Conservation (phyloP, 2,329 filamentous ascomycete species). For the Ophiocordyceps sinensis region DNA sequence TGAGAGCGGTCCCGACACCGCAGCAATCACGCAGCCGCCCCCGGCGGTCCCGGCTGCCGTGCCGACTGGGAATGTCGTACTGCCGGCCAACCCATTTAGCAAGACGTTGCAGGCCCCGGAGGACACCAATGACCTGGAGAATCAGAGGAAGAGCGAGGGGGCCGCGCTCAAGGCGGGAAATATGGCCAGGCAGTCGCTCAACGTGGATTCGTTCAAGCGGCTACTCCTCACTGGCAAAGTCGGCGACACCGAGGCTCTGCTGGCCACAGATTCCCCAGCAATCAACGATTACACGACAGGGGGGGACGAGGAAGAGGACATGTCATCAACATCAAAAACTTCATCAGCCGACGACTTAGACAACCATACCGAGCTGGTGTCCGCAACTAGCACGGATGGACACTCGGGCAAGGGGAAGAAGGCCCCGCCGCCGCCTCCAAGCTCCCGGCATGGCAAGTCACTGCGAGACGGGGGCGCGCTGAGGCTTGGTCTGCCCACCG, state of each 20-base stretch:
- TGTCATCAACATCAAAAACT: not conserved
- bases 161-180: constrained; percentile 17
- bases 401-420: constrained; percentile 31
- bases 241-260: constrained; percentile 10
- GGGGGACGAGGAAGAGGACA: not conserved
- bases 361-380: not conserved
- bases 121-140: constrained; percentile 15
- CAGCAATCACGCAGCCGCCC: constrained; percentile 7
- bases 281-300: not conserved
- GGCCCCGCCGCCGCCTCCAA: constrained; percentile 57
- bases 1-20: constrained; percentile 14
- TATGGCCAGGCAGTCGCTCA: constrained; percentile 35
- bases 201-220: constrained; percentile 66
- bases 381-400: not conserved
- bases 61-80: not conserved
- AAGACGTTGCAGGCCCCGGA: constrained; percentile 40
- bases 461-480: constrained; percentile 30
- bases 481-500: constrained; percentile 5
- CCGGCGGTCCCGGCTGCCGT: not conserved
- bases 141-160: constrained; percentile 16
- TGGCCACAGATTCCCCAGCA: not conserved
- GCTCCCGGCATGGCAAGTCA: constrained; percentile 63
- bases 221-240: constrained; percentile 60
- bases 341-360: constrained; percentile 1
- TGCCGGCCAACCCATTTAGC: constrained; percentile 32